Evolutionary conservation across 176 grass and related monocot genomes (phyloP).

Genomic region (Triticum dicoccoides): DNA sequence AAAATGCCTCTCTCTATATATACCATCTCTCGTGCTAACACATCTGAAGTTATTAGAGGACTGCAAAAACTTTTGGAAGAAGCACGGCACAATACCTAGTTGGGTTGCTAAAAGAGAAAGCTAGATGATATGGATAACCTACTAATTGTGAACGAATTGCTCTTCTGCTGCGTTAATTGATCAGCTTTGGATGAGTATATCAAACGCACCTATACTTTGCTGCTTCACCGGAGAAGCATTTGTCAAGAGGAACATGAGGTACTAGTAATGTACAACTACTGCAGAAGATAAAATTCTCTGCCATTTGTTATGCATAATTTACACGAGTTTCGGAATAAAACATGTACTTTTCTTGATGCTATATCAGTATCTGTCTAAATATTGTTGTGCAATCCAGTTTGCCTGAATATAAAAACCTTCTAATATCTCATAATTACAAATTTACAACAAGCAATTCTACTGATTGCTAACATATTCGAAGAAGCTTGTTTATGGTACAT

Average conservation of each 20-base stretch:
- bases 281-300: background rate
- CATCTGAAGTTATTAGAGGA: conserved; percentile 30
- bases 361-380: background rate
- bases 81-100: conserved; percentile 41
- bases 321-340: background rate
- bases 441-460: background rate
- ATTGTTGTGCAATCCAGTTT: background rate
- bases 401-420: background rate
- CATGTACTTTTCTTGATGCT: background rate
- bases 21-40: background rate
- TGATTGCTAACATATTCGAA: background rate
- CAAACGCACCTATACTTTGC: conserved; percentile 49
- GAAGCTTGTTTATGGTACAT: background rate
- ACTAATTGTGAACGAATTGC: conserved; percentile 42
- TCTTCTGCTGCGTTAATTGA: conserved; percentile 42
- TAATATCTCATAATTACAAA: background rate
- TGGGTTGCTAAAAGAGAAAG: conserved; percentile 20
- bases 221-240: conserved; percentile 42
- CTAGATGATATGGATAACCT: conserved; percentile 41
- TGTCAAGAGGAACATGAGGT: conserved; percentile 47
- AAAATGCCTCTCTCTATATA: too few relatives aligned
- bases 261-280: background rate
- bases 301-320: background rate
- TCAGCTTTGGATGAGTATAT: conserved; percentile 65
- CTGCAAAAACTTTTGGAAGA: conserved; percentile 57